Base-by-base conservation (phyloP, 2,329 filamentous ascomycete species). In the Xylaria hypoxylon region DNA sequence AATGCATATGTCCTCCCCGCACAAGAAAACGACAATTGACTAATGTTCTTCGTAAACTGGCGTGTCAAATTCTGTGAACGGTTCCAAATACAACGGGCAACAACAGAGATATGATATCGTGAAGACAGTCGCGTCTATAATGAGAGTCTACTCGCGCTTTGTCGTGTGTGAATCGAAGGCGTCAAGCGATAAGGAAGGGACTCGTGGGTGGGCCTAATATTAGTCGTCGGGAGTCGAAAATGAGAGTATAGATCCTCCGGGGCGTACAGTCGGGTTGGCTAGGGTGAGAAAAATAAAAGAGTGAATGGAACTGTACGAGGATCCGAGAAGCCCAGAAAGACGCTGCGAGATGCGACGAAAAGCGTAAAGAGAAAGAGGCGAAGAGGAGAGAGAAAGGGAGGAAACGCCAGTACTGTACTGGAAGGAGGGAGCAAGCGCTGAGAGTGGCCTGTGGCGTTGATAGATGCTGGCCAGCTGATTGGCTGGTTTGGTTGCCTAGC, bases 231-330 rank as follows among this genome's bases (percentile, higher is more conserved):
- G 56, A 53, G 59, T 56, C 19, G 40, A 61, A 68, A 68, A 73
- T 62, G 53, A 73, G 62, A 44, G 73, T 71, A 68, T 61, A 66
- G 62, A 65, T 73, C 68, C 72, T 67, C 68, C 62, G 19, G 65
- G 52, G 68, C 70, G 61, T 69, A 71, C 64, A 70, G 64, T 67
- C 72, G 68, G 62, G 70, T 68, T 56, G 52, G 35, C 28, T 48
- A 40, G 47, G 64, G 57, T 47, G 61, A 44, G 55, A 53, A 62
- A 59, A 59, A 65, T 63, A 72, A 75, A 75, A 63, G 73, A 75
- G 68, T 70, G 73, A 74, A 76, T 69, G 66, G 63, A 68, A 67
- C 59, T 64, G 69, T 68, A 64, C 48, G 62, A 57, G 64, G 56
- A 69, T 57, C 62, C 57, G 56, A 52, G 62, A 62, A 59, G 38